A percentile compares a stretch with the other conserved stretches of the same genome.
These are phyloP conservation scores for Neolentinus lepideus DNA, from an alignment of 1,284 basidiomycete genomes.

Conservation along the genomic window DNA sequence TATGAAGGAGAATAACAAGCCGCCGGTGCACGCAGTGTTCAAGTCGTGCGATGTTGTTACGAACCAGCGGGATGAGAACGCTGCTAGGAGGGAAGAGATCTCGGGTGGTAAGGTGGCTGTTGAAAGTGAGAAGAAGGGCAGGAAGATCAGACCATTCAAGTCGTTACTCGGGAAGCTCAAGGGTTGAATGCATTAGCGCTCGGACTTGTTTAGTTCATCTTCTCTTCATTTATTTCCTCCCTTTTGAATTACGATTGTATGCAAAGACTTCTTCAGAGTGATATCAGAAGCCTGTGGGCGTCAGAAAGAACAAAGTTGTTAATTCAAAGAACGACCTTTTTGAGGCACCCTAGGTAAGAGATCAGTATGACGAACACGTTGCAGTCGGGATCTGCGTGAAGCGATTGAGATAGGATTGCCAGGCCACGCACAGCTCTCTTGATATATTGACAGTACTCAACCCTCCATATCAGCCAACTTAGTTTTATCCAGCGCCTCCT, in stretches of 20 bases:
- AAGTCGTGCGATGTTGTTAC: no score
- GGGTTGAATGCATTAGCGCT: background rate
- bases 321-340: no score
- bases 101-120: background rate
- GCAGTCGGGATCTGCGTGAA: no score
- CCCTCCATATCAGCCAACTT: slow-evolving; percentile 69
- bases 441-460: slow-evolving; percentile 21
- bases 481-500: slow-evolving; percentile 48
- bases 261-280: no score
- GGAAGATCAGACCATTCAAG: background rate
- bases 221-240: background rate
- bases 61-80: background rate
- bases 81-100: background rate
- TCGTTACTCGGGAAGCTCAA: background rate
- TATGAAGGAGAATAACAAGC: background rate
- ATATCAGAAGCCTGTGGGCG: no score
- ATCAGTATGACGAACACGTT: no score
- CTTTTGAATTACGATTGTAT: background rate
- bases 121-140: background rate
- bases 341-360: no score
- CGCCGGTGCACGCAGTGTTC: background rate
- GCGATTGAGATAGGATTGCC: no score
- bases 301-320: no score
- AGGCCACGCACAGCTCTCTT: no score
- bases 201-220: background rate